phyloP scores from a whole-genome alignment of 805 yeast species.

The Ogataea pignaliae region DNA sequence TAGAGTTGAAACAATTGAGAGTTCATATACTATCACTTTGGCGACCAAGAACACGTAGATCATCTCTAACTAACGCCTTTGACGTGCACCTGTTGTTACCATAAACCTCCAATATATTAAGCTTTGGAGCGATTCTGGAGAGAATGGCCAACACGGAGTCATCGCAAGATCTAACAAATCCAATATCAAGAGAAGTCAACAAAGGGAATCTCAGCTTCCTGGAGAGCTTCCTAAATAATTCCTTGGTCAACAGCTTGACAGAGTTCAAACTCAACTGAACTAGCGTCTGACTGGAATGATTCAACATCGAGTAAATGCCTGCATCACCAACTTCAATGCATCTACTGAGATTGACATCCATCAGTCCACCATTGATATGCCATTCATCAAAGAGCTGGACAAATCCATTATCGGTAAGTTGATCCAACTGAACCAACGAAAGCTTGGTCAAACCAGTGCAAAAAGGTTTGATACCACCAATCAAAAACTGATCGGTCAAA shows the following conservation, averaged over 20 bases:
- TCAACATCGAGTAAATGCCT: constrained; percentile 53
- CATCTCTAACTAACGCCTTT: constrained; percentile 46
- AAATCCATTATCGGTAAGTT: constrained; percentile 67
- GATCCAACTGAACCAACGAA: constrained; percentile 56
- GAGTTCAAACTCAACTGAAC: constrained; percentile 74
- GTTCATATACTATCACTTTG: constrained; percentile 56
- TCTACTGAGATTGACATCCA: constrained; percentile 55
- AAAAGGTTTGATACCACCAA: constrained; percentile 55
- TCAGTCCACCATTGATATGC: constrained; percentile 53
- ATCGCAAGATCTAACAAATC: constrained; percentile 76
- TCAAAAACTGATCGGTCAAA: constrained; percentile 59
- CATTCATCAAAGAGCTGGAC: constrained; percentile 54
- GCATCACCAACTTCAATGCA: constrained; percentile 63
- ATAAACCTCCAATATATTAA: constrained; percentile 70
- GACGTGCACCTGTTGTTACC: constrained; percentile 70
- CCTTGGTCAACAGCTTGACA: constrained; percentile 48
- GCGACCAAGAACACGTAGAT: constrained; percentile 65
- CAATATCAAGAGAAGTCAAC: constrained; percentile 65
- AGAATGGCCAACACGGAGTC: constrained; percentile 59
- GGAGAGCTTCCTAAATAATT: constrained; percentile 43
- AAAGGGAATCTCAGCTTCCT: constrained; percentile 48
- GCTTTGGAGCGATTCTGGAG: constrained; percentile 53
- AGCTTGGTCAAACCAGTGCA: constrained; percentile 53
- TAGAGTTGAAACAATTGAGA: neutral
- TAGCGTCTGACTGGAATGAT: constrained; percentile 61